Evolutionary conservation across 306 rosid species (phyloP), one percentile per base, ranked within the genome.

Genomic region (Chamaecrista fasciculata): DNA sequence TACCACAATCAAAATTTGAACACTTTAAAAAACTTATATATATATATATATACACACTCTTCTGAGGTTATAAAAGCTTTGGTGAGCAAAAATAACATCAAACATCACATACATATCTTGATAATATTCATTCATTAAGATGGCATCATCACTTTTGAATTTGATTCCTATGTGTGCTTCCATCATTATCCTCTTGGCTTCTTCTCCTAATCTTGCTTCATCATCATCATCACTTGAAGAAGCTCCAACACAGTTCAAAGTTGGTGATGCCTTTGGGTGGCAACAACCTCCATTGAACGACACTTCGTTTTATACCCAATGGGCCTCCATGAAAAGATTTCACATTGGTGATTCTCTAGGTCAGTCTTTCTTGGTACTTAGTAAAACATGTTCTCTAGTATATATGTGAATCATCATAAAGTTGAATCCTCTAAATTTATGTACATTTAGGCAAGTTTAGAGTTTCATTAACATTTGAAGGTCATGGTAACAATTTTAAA

Each of bases 271-370:
- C 25, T 50, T 83, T 0, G 97, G 97, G 31, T 93, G 98, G 98
- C 73, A 40, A 8, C 66, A 56, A 15, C 97, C 98, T 28, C 77
- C 26, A 11, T 10, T 36, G 20, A 82, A 82, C 72, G 28, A 85
- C 51, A 20, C 86, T 7, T 78, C 60, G 8, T 28, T 86, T 10
- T 93, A 90, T 34, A 63, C n/a, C 19, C 79, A 86, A 15, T 93
- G 98, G 97, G 96, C 97, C 64, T 36, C 74, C 53, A 71, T 19
- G 8, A 82, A 83, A 70, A 74, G 94, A 19, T 93, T 93, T 34
- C 94, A 83, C 20, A 49, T 93, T 4, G 96, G 96, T 67, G 98
- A 93, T 66, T 79, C 90, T 68, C 88, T 93, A 0, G 69, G 98
- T 91, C 49, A 81, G 80, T 78, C 26, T n/a, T 37, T 25, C 62